Evolutionary conservation across 2,329 filamentous ascomycete species (phyloP), one percentile per base, ranked within the genome.

Genomic region (Microdochium paspali): DNA sequence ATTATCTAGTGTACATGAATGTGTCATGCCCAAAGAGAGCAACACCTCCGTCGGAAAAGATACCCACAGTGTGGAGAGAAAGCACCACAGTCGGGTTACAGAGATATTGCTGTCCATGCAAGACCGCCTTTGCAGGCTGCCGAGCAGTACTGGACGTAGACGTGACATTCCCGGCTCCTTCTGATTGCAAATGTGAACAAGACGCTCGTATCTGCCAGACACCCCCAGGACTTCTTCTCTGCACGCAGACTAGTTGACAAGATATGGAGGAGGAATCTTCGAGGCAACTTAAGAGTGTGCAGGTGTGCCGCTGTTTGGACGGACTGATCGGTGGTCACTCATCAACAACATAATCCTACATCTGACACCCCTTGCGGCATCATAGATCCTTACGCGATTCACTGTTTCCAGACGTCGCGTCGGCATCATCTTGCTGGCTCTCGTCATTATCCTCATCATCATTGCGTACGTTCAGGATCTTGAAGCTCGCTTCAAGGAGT

Each of bases 281-380:
- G 79, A 90, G 88, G 79, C 87, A 95, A 93, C 90, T 95, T 86
- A 95, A 95, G 85, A 86, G 87, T 85, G 86, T 91, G 89, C 89
- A 86, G 65, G 54, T 47, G 40, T 18, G n/a, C n/a, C n/a, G n/a
- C n/a, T n/a, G n/a, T n/a, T n/a, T n/a, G n/a, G n/a, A n/a, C n/a
- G n/a, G n/a, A n/a, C n/a, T n/a, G n/a, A n/a, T n/a, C n/a, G n/a
- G n/a, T n/a, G n/a, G n/a, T n/a, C n/a, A n/a, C n/a, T n/a, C n/a
- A n/a, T n/a, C n/a, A n/a, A n/a, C n/a, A 23, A 28, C 26, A 13
- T 28, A 13, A 7, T 13, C 26, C 26, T 13, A 26, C 44, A 35
- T 25, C 44, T n/a, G 24, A 28, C 13, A 30, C 43, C n/a, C 44
- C 21, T 24, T 46, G 46, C 26, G 26, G 42, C 43, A 46, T 35